phyloP scores from a whole-genome alignment of 2,329 filamentous ascomycete species.

The Calonectria pauciramosa region DNA sequence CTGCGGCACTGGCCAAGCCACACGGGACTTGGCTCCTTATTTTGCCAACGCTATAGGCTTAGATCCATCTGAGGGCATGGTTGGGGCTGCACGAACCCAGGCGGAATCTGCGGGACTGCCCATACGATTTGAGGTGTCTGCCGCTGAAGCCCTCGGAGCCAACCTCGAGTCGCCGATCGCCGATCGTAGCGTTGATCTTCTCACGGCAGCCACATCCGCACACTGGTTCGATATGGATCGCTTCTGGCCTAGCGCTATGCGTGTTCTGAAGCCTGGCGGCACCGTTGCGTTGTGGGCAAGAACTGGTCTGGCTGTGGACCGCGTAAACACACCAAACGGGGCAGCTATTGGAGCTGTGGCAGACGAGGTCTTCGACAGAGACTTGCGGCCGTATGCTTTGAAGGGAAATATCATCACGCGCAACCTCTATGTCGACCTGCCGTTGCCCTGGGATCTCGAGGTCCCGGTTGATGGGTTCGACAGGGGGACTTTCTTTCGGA shows the following conservation, averaged over 20 bases:
- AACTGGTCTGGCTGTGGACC: background rate
- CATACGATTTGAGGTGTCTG: constrained; percentile 53
- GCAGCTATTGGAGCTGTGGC: background rate
- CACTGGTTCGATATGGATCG: constrained; percentile 70
- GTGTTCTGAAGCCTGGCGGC: constrained; percentile 63
- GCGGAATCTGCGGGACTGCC: constrained; percentile 45
- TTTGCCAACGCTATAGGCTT: constrained; percentile 64
- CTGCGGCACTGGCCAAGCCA: constrained; percentile 67
- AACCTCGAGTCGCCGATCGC: constrained; percentile 44
- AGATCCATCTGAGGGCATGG: constrained; percentile 68
- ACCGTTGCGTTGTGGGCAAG: constrained; percentile 65
- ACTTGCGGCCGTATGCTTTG: background rate
- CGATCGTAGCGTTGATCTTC: constrained; percentile 60
- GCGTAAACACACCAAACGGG: background rate
- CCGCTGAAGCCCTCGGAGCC: constrained; percentile 59
- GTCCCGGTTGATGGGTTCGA: background rate
- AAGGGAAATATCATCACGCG: background rate
- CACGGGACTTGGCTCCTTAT: constrained; percentile 57
- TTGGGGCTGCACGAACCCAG: constrained; percentile 58
- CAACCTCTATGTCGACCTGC: background rate
- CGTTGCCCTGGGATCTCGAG: background rate
- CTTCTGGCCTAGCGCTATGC: constrained; percentile 64
- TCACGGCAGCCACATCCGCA: constrained; percentile 64
- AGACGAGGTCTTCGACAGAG: background rate
- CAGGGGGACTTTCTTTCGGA: background rate